Conservation (phyloP, 768 basidiomycete genomes). For the Termitomyces sp. region DNA sequence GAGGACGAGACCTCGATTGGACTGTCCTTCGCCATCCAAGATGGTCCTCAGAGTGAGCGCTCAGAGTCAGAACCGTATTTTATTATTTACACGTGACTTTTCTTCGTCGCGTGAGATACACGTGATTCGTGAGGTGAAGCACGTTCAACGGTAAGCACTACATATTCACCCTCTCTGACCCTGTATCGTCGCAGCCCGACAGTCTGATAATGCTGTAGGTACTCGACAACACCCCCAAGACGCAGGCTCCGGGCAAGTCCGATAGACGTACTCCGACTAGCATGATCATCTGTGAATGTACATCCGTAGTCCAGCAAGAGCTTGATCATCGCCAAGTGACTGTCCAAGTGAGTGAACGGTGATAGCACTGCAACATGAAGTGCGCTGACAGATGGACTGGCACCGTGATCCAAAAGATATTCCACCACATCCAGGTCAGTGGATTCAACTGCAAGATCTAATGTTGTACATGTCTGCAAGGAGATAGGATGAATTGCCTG, state of each 20-base stretch:
- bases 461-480: background rate
- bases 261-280: background rate
- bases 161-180: too few species aligned
- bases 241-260: background rate
- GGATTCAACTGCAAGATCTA: background rate
- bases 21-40: background rate
- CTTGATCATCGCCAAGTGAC: background rate
- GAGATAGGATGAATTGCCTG: background rate
- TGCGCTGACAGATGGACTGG: background rate
- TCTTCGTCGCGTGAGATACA: background rate
- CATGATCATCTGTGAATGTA: background rate
- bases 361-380: background rate
- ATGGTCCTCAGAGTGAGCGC: background rate
- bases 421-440: background rate
- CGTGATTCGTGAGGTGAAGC: background rate
- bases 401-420: background rate
- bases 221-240: background rate
- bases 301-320: background rate
- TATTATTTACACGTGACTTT: background rate
- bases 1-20: conserved; percentile 12
- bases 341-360: too few species aligned
- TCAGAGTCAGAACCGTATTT: background rate
- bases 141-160: background rate
- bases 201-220: background rate
- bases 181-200: background rate